phyloP scores from a whole-genome alignment of 108 stramenopile species.

The Fragilaria radians region DNA sequence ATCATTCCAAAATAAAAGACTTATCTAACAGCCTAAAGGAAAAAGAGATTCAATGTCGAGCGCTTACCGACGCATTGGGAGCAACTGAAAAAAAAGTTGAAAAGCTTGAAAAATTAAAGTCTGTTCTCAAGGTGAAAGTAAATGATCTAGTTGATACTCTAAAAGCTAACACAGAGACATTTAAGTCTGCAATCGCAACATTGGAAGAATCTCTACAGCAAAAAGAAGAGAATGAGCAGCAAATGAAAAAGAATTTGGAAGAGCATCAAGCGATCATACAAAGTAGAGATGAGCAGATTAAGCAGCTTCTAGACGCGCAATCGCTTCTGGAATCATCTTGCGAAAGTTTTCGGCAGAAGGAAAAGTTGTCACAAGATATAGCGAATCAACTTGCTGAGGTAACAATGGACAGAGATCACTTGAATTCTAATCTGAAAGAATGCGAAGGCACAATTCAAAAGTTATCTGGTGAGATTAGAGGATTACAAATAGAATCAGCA shows the following conservation, averaged over 20 bases:
- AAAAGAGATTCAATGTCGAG: constrained; percentile 3
- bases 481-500: neutral
- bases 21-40: neutral
- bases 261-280: neutral
- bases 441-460: neutral
- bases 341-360: neutral
- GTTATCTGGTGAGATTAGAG: neutral
- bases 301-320: neutral
- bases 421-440: neutral
- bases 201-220: neutral
- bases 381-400: neutral
- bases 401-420: neutral
- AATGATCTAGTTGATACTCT: neutral
- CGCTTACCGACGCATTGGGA: neutral
- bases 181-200: neutral
- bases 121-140: neutral
- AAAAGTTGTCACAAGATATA: neutral
- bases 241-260: neutral
- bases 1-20: neutral
- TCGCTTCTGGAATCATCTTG: neutral
- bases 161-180: neutral
- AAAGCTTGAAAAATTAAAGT: constrained; percentile 1
- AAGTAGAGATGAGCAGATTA: neutral
- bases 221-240: constrained; percentile 4
- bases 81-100: neutral